Evolutionary conservation across 805 yeast genomes (phyloP).

Genomic region (Hanseniaspora osmophila): DNA sequence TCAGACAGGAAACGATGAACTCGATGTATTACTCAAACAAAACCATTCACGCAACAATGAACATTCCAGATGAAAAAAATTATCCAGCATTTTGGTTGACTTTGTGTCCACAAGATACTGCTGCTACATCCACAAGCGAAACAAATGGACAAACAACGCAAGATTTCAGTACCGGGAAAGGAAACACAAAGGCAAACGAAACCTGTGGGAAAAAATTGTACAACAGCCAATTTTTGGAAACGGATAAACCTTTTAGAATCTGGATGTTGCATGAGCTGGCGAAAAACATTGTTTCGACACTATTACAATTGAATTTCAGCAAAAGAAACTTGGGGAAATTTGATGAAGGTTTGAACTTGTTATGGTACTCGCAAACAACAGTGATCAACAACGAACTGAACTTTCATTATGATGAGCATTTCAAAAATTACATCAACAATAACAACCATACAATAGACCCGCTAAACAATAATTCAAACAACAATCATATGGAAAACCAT

Average conservation of each 20-base stretch:
- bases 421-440: neutral
- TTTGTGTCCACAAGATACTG: neutral
- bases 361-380: neutral
- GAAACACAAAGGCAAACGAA: neutral
- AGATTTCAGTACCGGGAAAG: neutral
- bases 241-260: slow-evolving; percentile 2
- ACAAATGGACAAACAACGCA: too few species aligned
- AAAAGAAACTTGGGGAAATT: slow-evolving; percentile 1
- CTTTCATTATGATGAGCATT: neutral
- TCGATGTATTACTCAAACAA: slow-evolving; percentile 3
- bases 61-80: slow-evolving; percentile 5
- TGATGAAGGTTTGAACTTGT: neutral
- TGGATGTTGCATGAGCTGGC: slow-evolving; percentile 5
- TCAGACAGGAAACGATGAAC: slow-evolving; percentile 4
- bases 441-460: neutral
- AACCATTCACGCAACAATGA: slow-evolving; percentile 7
- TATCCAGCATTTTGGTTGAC: slow-evolving; percentile 7
- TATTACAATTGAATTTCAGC: slow-evolving; percentile 2
- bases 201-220: too few species aligned
- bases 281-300: neutral
- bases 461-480: too few species aligned
- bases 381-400: neutral
- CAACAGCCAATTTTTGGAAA: neutral
- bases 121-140: neutral
- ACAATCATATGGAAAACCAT: neutral